These are phyloP conservation scores for Gossypium turneri DNA, from an alignment of 345 rosid species.

Conservation along the genomic window DNA sequence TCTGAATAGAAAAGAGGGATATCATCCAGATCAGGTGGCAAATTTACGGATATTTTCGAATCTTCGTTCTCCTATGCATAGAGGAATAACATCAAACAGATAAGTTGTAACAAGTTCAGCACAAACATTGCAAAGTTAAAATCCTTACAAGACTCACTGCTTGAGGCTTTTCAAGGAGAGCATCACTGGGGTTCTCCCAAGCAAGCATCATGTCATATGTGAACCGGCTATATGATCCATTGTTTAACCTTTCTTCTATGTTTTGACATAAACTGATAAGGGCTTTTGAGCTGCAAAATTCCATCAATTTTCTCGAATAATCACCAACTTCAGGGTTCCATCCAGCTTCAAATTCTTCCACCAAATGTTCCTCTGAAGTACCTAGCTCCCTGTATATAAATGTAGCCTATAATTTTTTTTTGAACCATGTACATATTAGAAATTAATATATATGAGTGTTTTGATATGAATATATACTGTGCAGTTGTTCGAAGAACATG, in stretches of 20 bases:
- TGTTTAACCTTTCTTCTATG: neutral
- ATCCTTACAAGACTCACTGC: no score
- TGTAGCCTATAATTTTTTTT: neutral
- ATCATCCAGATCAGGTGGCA: neutral
- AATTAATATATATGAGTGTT: no score
- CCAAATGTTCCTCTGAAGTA: neutral
- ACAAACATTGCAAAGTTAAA: neutral
- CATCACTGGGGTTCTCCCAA: neutral
- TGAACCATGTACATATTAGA: no score
- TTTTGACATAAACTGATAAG: neutral
- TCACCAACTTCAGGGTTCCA: neutral
- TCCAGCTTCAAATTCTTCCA: neutral
- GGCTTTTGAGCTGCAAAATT: neutral
- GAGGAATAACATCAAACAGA: neutral
- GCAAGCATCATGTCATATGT: conserved; percentile 5
- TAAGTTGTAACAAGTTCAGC: neutral
- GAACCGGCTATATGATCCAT: neutral
- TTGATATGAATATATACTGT: conserved; percentile 28
- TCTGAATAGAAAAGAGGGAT: neutral
- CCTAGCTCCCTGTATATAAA: neutral
- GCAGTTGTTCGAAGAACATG: conserved; percentile 63
- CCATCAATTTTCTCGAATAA: neutral
- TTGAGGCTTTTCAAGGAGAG: no score
- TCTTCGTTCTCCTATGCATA: neutral
- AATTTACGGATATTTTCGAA: neutral